A percentile compares a stretch with the other conserved stretches of the same genome.
Conservation (phyloP, 1,284 basidiomycete species). For the Trichosporon inkin region DNA sequence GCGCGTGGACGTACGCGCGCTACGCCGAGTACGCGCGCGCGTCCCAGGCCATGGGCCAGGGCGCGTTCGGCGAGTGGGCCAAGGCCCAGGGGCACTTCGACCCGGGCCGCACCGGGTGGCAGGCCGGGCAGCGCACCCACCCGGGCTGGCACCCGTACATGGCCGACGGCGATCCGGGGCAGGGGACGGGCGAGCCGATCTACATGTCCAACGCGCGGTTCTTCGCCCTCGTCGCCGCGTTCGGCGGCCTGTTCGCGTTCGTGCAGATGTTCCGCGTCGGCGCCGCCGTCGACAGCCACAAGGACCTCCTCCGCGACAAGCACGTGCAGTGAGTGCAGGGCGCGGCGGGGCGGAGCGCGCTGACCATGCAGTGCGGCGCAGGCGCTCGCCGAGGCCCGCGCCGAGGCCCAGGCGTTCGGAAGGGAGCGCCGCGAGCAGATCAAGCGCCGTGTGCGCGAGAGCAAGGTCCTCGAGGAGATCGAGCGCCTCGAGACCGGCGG, state of each 20-base stretch:
- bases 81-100: constrained; percentile 29
- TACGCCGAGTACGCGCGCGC: constrained; percentile 20
- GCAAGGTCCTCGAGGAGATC: constrained; percentile 38
- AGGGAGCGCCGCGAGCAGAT: constrained; percentile 45
- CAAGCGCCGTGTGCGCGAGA: constrained; percentile 39
- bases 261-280: constrained; percentile 23
- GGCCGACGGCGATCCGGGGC: constrained; percentile 11
- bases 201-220: constrained; percentile 23
- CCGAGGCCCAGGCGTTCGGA: constrained; percentile 44
- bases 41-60: constrained; percentile 19
- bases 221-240: constrained; percentile 12
- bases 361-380: constrained; percentile 40
- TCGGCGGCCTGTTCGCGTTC: constrained; percentile 11
- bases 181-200: constrained; percentile 16
- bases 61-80: constrained; percentile 13
- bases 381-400: constrained; percentile 42
- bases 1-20: constrained; percentile 26
- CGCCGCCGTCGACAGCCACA: constrained; percentile 24
- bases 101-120: constrained; percentile 16
- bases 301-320: constrained; percentile 33
- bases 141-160: constrained; percentile 10
- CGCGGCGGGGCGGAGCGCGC: neutral
- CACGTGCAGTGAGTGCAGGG: constrained; percentile 40
- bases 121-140: constrained; percentile 23
- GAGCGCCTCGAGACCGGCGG: constrained; percentile 37